Percentiles rank a stretch among this genome's conserved stretches.
These are phyloP conservation scores for Pythium guiyangense DNA, from an alignment of 352 stramenopile species.

Conservation along the genomic window DNA sequence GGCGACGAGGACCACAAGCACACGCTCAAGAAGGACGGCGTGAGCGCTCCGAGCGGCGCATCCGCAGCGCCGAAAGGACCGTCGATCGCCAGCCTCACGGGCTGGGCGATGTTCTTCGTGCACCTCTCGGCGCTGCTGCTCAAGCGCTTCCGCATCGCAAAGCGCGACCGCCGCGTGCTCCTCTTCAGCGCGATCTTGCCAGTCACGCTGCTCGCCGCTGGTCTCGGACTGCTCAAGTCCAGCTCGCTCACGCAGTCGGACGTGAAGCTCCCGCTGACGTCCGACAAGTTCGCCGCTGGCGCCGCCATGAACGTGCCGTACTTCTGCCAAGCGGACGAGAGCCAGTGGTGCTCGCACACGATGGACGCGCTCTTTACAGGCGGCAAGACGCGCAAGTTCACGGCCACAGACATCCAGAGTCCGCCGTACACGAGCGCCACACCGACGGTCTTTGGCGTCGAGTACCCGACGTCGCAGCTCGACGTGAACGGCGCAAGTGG, in stretches of 20 bases:
- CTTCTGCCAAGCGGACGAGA: slow-evolving; percentile 36
- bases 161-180: too few relatives aligned
- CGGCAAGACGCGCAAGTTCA: too few relatives aligned
- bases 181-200: too few relatives aligned
- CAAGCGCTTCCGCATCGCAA: too few relatives aligned
- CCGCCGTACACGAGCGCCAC: slow-evolving; percentile 25
- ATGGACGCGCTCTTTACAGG: too few relatives aligned
- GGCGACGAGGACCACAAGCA: slow-evolving; percentile 44
- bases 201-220: slow-evolving; percentile 11
- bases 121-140: too few relatives aligned
- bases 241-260: slow-evolving; percentile 45
- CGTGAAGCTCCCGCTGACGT: too few relatives aligned
- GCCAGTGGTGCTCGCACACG: slow-evolving; percentile 41
- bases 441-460: too few relatives aligned
- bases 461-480: too few relatives aligned
- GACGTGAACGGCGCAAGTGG: too few relatives aligned
- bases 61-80: slow-evolving; percentile 9
- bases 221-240: too few relatives aligned
- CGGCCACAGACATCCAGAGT: slow-evolving; percentile 22
- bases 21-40: slow-evolving; percentile 23
- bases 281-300: slow-evolving; percentile 23
- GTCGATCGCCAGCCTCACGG: slow-evolving; percentile 20
- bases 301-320: slow-evolving; percentile 37
- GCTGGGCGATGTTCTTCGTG: too few relatives aligned
- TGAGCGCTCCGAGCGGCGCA: background rate